Evolutionary conservation across 768 basidiomycete species (phyloP), one percentile per base, ranked within the genome.

Genomic region (Macrolepiota albuminosa): DNA sequence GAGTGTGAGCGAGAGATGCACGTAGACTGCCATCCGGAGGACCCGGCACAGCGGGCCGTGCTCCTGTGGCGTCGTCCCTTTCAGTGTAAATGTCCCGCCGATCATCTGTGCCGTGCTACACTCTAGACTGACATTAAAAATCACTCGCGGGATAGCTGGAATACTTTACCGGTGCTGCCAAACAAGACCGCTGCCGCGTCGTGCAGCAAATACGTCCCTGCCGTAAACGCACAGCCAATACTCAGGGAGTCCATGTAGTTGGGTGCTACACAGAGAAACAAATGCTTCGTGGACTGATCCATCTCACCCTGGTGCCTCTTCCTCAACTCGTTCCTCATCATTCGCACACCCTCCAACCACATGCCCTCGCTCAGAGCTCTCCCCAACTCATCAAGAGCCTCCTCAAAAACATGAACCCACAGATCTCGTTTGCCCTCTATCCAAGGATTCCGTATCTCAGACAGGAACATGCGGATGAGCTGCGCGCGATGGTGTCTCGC

Each of bases 1-100:
- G 16, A 88, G 80, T 4, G 85, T 61, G 37, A 86, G 75, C 1
- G 85, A 83, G 1, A 86, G 75, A 64, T 85, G 81, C 9, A 77
- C 67, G 66, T 84, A 87, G 16, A 83, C 71, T 0, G 79, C 66
- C 10, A 88, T 63, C 16, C 81, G 78, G 16, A 90, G 81, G 18
- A 82, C 71, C 47, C 75, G 77, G 51, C 71, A 69, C 0, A 90
- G 75, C 0, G 76, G 59, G 3, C 65, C 61, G 62, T 86, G 76
- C 56, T 84, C 79, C 4, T 66, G 36, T 1, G 71, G 66, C 1
- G 81, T 79, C 13, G 69, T 69, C 10, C 81, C 84, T 61, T 73
- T 75, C 60, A 89, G 75, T 1, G 73, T 67, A 67, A 90, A 89
- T 1, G 81, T 85, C 0, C 87, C 40, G 6, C 40, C 40, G 18